Evolutionary conservation across 257 asterid genomes (phyloP), one percentile per base, ranked within the genome.

Genomic region (Solanum dulcamara): DNA sequence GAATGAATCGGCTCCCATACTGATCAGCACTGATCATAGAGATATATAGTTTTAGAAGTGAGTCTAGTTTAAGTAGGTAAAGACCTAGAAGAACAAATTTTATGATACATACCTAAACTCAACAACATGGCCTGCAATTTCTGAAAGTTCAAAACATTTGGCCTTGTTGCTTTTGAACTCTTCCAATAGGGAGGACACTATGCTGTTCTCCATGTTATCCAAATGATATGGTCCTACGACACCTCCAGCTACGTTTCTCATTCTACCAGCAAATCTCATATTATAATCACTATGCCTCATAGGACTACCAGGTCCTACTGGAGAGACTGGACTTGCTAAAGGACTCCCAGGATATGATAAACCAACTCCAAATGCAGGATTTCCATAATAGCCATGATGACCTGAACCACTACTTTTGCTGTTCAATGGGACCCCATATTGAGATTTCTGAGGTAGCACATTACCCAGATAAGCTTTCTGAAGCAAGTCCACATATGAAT

Each of bases 1-100:
- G 99, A 86, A 96, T 96, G 90, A 96, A 96, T 37, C 99, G 96
- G 88, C 99, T 96, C 86, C 99, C 99, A 89, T 96, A 96, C 84
- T 96, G 99, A 86, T 96, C 99, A 53, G 97, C 93, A 64, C 99
- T 96, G 88, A 48, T 72, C 40, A 86, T 42, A 86, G 81, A 42
- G 11, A 48, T 24, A 14, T 33, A 18, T 17, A 62, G 18, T 82
- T 48, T 55, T 40, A 86, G 86, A 87, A 75, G 22, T 72, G 71
- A 90, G 83, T 59, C 80, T 26, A 44, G 60, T 83, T 74, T 42
- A 88, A 82, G 62, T 50, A 7, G 51, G 24, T 14, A 8, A 86
- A 68, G 59, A 82, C 33, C 20, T 4, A 48, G 40, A 33, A 44
- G 71, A 38, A 68, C 30, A 60, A 32, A 37, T 28, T 24, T 48